Base-by-base conservation (phyloP, 305 asterid genomes). In the Nicotiana rustica region DNA sequence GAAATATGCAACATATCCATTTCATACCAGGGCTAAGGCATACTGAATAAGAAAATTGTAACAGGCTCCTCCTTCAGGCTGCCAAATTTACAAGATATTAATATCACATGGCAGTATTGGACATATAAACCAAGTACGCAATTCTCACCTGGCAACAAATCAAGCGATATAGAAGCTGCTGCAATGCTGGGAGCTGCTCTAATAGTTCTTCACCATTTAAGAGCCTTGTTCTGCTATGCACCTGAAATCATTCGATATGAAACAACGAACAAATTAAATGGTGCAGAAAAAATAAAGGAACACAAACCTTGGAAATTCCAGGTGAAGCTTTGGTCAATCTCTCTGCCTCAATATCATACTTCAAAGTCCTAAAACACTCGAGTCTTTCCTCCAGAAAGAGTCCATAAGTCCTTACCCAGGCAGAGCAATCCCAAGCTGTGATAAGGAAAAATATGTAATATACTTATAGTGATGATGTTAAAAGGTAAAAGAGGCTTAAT, bases 391-490 rank as follows among this genome's bases (percentile, higher is more conserved):
- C 99, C 2, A 96, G 84, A 92, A 89, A 96, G 41, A 92, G 89
- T 7, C 96, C 95, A 76, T 96, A 96, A 14, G 98, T 83, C n/a
- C 98, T 91, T 5, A 96, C 91, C 97, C 98, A 96, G 21, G 96
- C 92, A 57, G 98, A 91, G 86, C 99, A 96, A 87, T 96, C 99
- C 97, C 98, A 96, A 78, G 98, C 98, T 95, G 91, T 89, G 90
- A 44, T 60, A 14, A 71, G 41, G 29, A 78, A 44, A 17, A 41
- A 69, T 78, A 60, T 18, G 25, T 86, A 67, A 71, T 64, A 49
- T 3, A 33, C 10, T 68, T 17, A 4, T n/a, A 14, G 3, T 75
- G 29, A 31, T 15, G 10, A 29, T 91, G 93, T 92, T 35, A 94
- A 85, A 87, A 95, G 2, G 52, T 6, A 9, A 44, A 44, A 13